Evolutionary conservation across 768 basidiomycete genomes (phyloP).

Genomic region (Tulasnella sp.): DNA sequence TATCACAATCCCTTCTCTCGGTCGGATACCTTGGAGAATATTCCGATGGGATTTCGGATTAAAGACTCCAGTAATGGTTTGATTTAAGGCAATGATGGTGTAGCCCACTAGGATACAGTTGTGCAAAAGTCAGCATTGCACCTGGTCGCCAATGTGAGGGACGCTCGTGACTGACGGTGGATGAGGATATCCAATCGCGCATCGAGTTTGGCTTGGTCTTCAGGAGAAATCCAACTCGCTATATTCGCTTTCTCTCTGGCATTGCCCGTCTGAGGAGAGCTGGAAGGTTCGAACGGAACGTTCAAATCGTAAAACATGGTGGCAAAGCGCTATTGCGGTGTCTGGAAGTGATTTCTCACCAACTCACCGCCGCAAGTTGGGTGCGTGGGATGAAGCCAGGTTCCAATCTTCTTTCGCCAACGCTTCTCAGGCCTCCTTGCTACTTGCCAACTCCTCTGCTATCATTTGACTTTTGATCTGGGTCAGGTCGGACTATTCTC

Average conservation of each 20-base stretch:
- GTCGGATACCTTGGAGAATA: conserved; percentile 48
- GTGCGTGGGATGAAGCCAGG: no score
- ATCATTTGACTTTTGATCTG: no score
- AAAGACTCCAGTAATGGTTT: conserved; percentile 59
- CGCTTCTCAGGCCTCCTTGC: no score
- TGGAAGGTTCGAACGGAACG: conserved; percentile 17
- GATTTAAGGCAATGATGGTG: conserved; percentile 65
- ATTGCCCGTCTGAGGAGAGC: not conserved
- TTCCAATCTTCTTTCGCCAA: no score
- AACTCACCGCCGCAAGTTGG: no score
- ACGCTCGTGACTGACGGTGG: conserved; percentile 4
- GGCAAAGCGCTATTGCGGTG: not conserved
- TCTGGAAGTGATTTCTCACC: no score
- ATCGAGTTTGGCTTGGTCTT: conserved; percentile 15
- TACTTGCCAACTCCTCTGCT: no score
- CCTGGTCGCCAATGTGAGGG: not conserved
- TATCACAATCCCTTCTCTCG: conserved; percentile 51
- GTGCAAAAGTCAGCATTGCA: not conserved
- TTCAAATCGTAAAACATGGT: conserved; percentile 21
- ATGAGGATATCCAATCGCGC: conserved; percentile 5
- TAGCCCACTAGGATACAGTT: conserved; percentile 68
- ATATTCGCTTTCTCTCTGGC: not conserved
- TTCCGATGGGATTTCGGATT: conserved; percentile 63
- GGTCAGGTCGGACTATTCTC: no score
- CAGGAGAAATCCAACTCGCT: conserved; percentile 8